phyloP scores from a whole-genome alignment of 2,329 filamentous ascomycete species.

The Chaetomium sp. region DNA sequence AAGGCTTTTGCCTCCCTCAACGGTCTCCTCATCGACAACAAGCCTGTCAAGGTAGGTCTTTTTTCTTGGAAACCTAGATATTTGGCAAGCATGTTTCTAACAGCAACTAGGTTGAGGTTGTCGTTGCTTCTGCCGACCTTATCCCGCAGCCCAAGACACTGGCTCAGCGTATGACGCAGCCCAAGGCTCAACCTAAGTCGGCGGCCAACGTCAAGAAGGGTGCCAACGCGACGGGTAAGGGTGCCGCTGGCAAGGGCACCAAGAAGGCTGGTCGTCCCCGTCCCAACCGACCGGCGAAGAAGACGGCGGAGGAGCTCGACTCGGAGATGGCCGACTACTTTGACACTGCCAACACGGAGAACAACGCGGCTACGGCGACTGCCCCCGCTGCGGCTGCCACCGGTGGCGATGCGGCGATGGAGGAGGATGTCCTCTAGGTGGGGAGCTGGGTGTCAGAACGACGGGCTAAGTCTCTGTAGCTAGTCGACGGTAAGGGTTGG shows the following conservation, averaged over 20 bases:
- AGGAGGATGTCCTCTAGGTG: constrained; percentile 53
- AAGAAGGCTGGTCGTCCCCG: constrained; percentile 46
- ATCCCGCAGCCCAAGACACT: constrained; percentile 62
- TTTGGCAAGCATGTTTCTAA: constrained; percentile 7
- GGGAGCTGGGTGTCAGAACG: background rate
- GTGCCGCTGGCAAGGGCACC: constrained; percentile 36
- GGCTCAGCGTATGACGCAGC: constrained; percentile 72
- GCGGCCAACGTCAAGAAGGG: constrained; percentile 68
- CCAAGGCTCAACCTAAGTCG: constrained; percentile 74
- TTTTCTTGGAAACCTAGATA: background rate
- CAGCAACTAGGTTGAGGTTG: constrained; percentile 69
- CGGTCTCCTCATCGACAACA: constrained; percentile 81
- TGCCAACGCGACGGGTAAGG: constrained; percentile 38
- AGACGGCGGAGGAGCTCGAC: constrained; percentile 93
- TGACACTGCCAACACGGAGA: constrained; percentile 37
- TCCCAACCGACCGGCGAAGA: constrained; percentile 64
- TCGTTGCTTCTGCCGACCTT: constrained; percentile 69
- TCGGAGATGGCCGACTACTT: constrained; percentile 98
- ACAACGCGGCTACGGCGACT: constrained; percentile 35
- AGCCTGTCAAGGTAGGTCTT: constrained; percentile 73
- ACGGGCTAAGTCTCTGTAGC: background rate
- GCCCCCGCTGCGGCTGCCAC: constrained; percentile 32
- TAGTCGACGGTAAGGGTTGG: background rate
- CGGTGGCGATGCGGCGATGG: constrained; percentile 55
- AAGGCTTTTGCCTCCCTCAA: constrained; percentile 81